phyloP scores from a whole-genome alignment of 2,329 filamentous ascomycete genomes.

The Paraconiothyrium sp. region DNA sequence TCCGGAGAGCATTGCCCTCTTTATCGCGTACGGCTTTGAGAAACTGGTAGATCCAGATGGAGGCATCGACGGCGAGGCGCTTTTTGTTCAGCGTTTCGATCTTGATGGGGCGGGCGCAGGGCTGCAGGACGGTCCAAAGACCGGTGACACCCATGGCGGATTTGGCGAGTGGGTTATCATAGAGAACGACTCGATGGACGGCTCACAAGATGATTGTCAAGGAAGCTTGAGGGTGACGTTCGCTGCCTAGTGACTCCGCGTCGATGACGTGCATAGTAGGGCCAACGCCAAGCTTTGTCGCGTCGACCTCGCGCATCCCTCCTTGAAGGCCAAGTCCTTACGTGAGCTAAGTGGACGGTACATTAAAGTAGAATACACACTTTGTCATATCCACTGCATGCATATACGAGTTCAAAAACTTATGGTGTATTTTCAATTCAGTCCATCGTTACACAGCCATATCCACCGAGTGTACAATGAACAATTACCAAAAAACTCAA shows the following conservation, averaged over 20 bases:
- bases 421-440: not conserved
- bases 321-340: not conserved
- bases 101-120: conserved; percentile 94
- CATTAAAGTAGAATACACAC: not conserved
- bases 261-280: conserved; percentile 20
- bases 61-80: conserved; percentile 95
- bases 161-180: conserved; percentile 27
- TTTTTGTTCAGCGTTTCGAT: conserved; percentile 96
- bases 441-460: not conserved
- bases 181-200: not conserved
- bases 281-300: conserved; percentile 15
- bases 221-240: not conserved
- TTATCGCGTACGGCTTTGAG: conserved; percentile 98
- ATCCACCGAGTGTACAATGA: not conserved
- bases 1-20: conserved; percentile 94
- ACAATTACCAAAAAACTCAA: not conserved
- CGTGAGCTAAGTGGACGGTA: not conserved
- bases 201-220: not conserved
- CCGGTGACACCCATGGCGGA: conserved; percentile 91
- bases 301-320: conserved; percentile 1
- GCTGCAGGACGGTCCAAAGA: conserved; percentile 95
- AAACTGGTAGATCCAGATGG: conserved; percentile 99
- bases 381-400: not conserved
- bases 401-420: not conserved
- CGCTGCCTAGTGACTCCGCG: conserved; percentile 24